Conservation (phyloP, 768 basidiomycete species). For the Lactarius deliciosus region DNA sequence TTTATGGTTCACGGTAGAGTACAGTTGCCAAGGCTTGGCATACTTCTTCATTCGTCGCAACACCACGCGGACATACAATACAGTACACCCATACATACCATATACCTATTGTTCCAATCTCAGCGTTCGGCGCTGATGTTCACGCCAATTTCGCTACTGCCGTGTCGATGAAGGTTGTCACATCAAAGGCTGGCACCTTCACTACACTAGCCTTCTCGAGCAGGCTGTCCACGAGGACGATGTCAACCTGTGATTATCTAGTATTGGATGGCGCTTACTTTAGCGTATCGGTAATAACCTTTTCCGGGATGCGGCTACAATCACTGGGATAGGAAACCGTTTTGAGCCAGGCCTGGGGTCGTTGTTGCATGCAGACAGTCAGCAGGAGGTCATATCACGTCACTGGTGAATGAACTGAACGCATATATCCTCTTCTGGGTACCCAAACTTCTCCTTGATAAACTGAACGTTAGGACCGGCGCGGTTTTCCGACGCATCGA, state of each 20-base stretch:
- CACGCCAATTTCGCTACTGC: constrained; percentile 19
- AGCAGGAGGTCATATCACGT: not conserved
- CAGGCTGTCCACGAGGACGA: constrained; percentile 45
- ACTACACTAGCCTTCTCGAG: constrained; percentile 79
- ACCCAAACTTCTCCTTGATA: constrained; percentile 76
- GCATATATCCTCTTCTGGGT: constrained; percentile 77
- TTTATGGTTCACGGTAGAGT: not conserved
- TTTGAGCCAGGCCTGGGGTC: constrained; percentile 71
- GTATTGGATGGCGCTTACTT: constrained; percentile 44
- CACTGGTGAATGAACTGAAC: constrained; percentile 38
- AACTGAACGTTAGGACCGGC: constrained; percentile 65
- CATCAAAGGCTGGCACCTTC: constrained; percentile 41
- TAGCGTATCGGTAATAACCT: constrained; percentile 69
- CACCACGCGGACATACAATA: constrained; percentile 5
- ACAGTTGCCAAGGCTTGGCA: not conserved
- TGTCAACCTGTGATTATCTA: constrained; percentile 4
- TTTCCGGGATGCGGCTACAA: constrained; percentile 60
- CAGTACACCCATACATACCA: not conserved
- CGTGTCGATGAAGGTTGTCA: constrained; percentile 25
- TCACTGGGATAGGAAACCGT: constrained; percentile 74
- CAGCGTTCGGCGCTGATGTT: constrained; percentile 1
- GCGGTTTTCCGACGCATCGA: constrained; percentile 60
- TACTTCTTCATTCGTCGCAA: not conserved
- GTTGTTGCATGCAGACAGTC: not conserved
- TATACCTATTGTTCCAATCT: not conserved